A percentile compares a stretch with the other conserved stretches of the same genome.
Conservation (phyloP, 2,329 filamentous ascomycete species). For the Botrytis sinoallii region DNA sequence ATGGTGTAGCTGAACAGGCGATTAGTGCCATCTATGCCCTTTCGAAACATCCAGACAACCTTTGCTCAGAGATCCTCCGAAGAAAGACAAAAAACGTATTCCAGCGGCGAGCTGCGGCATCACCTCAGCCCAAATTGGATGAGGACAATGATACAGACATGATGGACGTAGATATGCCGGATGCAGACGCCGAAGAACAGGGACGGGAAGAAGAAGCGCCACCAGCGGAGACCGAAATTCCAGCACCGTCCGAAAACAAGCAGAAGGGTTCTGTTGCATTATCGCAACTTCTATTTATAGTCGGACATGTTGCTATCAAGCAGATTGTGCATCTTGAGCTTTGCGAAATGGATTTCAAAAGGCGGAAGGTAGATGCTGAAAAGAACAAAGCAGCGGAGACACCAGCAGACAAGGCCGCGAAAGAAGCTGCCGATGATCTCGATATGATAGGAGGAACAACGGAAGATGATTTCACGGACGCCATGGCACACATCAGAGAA, state of each 20-base stretch:
- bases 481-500: slow-evolving; percentile 80
- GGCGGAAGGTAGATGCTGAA: slow-evolving; percentile 86
- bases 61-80: slow-evolving; percentile 87
- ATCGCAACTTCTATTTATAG: slow-evolving; percentile 89
- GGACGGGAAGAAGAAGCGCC: slow-evolving; percentile 28
- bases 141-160: slow-evolving; percentile 33
- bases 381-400: slow-evolving; percentile 53
- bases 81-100: slow-evolving; percentile 85
- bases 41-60: slow-evolving; percentile 87
- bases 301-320: slow-evolving; percentile 96
- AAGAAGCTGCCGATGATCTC: slow-evolving; percentile 78
- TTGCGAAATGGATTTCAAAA: slow-evolving; percentile 98
- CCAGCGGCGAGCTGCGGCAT: slow-evolving; percentile 36
- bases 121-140: slow-evolving; percentile 6
- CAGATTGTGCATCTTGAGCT: slow-evolving; percentile 97
- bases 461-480: slow-evolving; percentile 88
- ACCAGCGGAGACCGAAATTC: slow-evolving; percentile 11
- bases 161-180: slow-evolving; percentile 25
- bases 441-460: slow-evolving; percentile 96
- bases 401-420: slow-evolving; percentile 51
- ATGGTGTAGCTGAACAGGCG: slow-evolving; percentile 91
- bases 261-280: slow-evolving; percentile 72
- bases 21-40: slow-evolving; percentile 93
- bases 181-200: slow-evolving; percentile 29
- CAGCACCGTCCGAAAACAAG: slow-evolving; percentile 40